Base-by-base conservation (phyloP, 2,329 filamentous ascomycete genomes). In the Cladosporium sp. region DNA sequence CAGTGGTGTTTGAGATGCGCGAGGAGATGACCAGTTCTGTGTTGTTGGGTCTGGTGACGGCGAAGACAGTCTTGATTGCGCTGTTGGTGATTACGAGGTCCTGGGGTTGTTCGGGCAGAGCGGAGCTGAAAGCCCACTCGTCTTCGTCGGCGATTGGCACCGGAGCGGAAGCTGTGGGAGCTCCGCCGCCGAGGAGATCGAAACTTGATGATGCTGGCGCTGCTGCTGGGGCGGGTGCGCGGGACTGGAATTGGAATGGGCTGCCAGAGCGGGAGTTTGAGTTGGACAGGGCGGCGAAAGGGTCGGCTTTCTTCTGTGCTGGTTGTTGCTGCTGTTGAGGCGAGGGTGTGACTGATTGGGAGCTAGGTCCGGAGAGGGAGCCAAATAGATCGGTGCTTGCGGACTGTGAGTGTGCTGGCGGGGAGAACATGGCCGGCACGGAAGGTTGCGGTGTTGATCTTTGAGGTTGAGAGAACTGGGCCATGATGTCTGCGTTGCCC, bases 101-200 rank as follows among this genome's bases (percentile, higher is more conserved):
- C 69, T 91, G 87, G 1, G 75, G 70, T 37, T 87, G 84, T 67
- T 86, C 83, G 3, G 94, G 94, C 16, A 97, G 83, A 0, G 94
- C 89, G 0, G 94, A 98, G 3, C 91, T 88, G 77, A 98, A 98
- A 28, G 88, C 91, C 93, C 94, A 98, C 74, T 98, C 94, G 69
- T 98, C 94, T 60, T 97, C 94, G 18, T 52, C 35, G 12, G n/a
- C 28, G 50, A 52, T 50, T 11, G 61, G 55, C 55, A 65, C 31
- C 21, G 33, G 59, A 18, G 69, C 62, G 26, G 67, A 29, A 1
- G 68, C 71, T 7, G 76, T 67, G 81, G 82, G 8, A 80, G 73
- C 55, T 73, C 70, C 65, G 69, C 73, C 69, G 66, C 72, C 74
- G 5, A 73, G 67, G 23, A 72, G 69, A 70, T 73, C 72, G 52